Percentiles rank a stretch among this genome's conserved stretches.
Evolutionary conservation across 768 basidiomycete species (phyloP).

Genomic region (Chalciporus piperatus): DNA sequence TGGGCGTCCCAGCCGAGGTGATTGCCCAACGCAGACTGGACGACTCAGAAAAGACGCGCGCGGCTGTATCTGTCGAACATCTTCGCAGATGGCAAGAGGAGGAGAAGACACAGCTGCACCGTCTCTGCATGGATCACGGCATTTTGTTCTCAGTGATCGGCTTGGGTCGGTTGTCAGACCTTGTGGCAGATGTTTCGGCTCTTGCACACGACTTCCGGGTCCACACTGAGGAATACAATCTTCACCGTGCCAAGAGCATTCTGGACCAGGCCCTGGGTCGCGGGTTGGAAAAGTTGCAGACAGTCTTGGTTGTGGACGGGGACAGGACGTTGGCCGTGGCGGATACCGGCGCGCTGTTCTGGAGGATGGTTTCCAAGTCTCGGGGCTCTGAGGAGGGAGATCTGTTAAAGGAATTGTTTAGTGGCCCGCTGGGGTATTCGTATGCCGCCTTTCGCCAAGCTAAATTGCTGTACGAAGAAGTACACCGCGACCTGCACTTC

Average conservation of each 20-base stretch:
- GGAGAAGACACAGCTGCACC: conserved; percentile 13
- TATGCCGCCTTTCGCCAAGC: conserved; percentile 13
- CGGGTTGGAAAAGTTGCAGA: conserved; percentile 13
- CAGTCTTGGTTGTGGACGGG: conserved; percentile 10
- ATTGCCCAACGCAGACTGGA: conserved; percentile 13
- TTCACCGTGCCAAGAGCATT: conserved; percentile 11
- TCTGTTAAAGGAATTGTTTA: conserved; percentile 12
- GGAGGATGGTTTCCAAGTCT: conserved; percentile 11
- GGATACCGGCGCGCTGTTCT: conserved; percentile 13
- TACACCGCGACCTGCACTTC: conserved; percentile 11
- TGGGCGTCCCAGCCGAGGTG: conserved; percentile 10
- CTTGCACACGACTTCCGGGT: conserved; percentile 9
- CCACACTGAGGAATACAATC: conserved; percentile 13
- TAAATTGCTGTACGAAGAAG: conserved; percentile 8
- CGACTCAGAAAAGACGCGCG: conserved; percentile 8
- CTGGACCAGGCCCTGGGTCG: conserved; percentile 12
- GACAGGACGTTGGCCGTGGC: conserved; percentile 11
- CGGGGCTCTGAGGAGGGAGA: conserved; percentile 10
- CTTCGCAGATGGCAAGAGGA: conserved; percentile 16
- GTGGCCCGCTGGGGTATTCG: conserved; percentile 12
- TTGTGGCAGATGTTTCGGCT: conserved; percentile 13
- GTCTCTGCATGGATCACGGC: conserved; percentile 15
- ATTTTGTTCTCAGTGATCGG: conserved; percentile 13
- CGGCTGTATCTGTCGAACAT: conserved; percentile 10
- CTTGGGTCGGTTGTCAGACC: conserved; percentile 9